These are phyloP conservation scores for Mycena floridula DNA, from an alignment of 768 basidiomycete genomes.

Conservation along the genomic window DNA sequence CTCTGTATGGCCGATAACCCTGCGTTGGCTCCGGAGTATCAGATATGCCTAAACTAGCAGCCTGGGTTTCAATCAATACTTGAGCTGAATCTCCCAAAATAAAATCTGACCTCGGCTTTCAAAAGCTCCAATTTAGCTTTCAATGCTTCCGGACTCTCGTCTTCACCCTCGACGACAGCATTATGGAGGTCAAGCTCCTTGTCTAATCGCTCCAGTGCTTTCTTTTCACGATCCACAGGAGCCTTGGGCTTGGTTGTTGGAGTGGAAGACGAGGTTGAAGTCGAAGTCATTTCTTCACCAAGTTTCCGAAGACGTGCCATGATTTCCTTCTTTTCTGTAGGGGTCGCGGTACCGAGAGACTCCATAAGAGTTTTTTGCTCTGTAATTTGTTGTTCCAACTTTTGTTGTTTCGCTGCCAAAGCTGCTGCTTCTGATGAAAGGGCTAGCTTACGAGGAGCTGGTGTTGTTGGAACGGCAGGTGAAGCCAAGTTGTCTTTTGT, in stretches of 20 bases:
- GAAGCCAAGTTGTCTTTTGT: conserved; percentile 24
- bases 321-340: conserved; percentile 74
- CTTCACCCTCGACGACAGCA: conserved; percentile 32
- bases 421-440: conserved; percentile 35
- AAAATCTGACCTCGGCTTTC: conserved; percentile 62
- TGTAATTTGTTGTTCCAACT: conserved; percentile 75
- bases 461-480: conserved; percentile 17
- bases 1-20: conserved; percentile 63
- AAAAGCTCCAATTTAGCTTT: conserved; percentile 71
- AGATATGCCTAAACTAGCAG: conserved; percentile 67
- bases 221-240: conserved; percentile 40
- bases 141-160: conserved; percentile 59
- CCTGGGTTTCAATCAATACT: conserved; percentile 31
- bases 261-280: conserved; percentile 15
- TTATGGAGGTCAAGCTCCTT: conserved; percentile 76
- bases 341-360: conserved; percentile 52
- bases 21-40: conserved; percentile 38
- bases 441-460: conserved; percentile 20
- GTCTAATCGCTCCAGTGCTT: conserved; percentile 66
- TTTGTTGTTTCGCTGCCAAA: conserved; percentile 68
- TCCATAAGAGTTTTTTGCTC: conserved; percentile 87
- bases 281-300: conserved; percentile 68
- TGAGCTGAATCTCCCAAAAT: background rate
- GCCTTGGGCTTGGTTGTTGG: background rate
- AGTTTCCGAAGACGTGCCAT: conserved; percentile 72